Conservation (phyloP, 371 early-diverging fungal species). For the Chytridiales sp. region DNA sequence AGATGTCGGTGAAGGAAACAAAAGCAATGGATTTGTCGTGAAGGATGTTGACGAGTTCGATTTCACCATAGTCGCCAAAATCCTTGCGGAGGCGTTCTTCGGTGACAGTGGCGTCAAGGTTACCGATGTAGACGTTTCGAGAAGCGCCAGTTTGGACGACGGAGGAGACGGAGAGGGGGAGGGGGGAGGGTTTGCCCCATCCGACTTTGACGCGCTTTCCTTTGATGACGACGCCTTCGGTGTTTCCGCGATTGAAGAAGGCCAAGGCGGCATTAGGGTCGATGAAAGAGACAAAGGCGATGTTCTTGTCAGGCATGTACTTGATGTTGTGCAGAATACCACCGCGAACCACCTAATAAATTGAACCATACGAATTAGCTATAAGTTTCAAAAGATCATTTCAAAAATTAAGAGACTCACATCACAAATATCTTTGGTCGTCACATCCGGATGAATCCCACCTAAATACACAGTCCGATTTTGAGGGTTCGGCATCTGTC, state of each 20-base stretch:
- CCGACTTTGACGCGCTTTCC: slow-evolving; percentile 71
- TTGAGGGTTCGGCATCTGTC: too few species aligned
- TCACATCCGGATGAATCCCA: slow-evolving; percentile 68
- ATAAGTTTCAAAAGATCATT: not conserved
- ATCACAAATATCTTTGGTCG: slow-evolving; percentile 79
- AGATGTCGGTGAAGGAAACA: slow-evolving; percentile 50
- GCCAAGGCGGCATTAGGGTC: slow-evolving; percentile 64
- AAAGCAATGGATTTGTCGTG: slow-evolving; percentile 51
- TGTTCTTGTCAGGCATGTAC: slow-evolving; percentile 70
- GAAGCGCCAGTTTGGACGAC: slow-evolving; percentile 64
- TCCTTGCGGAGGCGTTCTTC: slow-evolving; percentile 44
- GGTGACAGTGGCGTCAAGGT: slow-evolving; percentile 36
- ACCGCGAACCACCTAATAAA: slow-evolving; percentile 64
- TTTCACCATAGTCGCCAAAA: slow-evolving; percentile 47
- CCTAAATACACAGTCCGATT: slow-evolving; percentile 83
- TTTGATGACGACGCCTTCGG: slow-evolving; percentile 64
- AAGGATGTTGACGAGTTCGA: slow-evolving; percentile 51
- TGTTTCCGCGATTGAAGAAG: slow-evolving; percentile 57
- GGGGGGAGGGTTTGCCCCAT: slow-evolving; percentile 71
- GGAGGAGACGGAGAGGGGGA: slow-evolving; percentile 55
- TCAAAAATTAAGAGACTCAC: slow-evolving; percentile 20
- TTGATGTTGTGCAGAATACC: slow-evolving; percentile 75
- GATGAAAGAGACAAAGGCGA: slow-evolving; percentile 81
- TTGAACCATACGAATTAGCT: not conserved
- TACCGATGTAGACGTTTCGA: slow-evolving; percentile 53